These are phyloP conservation scores for Zostera marina DNA, from an alignment of 116 monocot species.

Conservation along the genomic window DNA sequence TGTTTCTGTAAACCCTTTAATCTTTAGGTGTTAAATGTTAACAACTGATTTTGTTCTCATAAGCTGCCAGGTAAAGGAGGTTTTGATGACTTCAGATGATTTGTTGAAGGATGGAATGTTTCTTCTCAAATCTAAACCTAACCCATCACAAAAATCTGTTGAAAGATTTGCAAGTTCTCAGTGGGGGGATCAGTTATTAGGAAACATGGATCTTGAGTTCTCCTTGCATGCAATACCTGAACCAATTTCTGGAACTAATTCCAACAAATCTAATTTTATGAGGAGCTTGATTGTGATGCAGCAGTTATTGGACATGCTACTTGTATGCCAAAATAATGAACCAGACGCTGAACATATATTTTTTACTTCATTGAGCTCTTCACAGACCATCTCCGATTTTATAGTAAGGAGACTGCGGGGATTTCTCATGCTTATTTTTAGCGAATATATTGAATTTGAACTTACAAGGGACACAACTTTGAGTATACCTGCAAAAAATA, in stretches of 20 bases:
- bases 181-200: slow-evolving; percentile 14
- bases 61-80: slow-evolving; percentile 48
- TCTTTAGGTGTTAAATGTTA: background rate
- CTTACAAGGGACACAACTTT: slow-evolving; percentile 37
- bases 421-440: slow-evolving; percentile 45
- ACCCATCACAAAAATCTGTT: background rate
- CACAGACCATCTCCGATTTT: slow-evolving; percentile 37
- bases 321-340: slow-evolving; percentile 18
- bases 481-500: slow-evolving; percentile 19
- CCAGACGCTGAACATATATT: slow-evolving; percentile 40
- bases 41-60: slow-evolving; percentile 6
- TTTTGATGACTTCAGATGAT: slow-evolving; percentile 25
- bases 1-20: background rate
- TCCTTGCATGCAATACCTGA: slow-evolving; percentile 15
- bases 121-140: slow-evolving; percentile 4
- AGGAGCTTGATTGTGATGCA: slow-evolving; percentile 45
- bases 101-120: slow-evolving; percentile 16
- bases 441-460: slow-evolving; percentile 54
- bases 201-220: slow-evolving; percentile 16
- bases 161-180: slow-evolving; percentile 12
- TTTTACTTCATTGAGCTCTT: slow-evolving; percentile 55
- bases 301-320: slow-evolving; percentile 30
- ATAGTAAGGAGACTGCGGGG: slow-evolving; percentile 49
- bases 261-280: slow-evolving; percentile 17
- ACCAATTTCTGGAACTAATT: slow-evolving; percentile 19